Percentiles rank a stretch among this genome's conserved stretches.
phyloP scores from a whole-genome alignment of 73 alveolate species.

The Paramecium sonneborni region DNA sequence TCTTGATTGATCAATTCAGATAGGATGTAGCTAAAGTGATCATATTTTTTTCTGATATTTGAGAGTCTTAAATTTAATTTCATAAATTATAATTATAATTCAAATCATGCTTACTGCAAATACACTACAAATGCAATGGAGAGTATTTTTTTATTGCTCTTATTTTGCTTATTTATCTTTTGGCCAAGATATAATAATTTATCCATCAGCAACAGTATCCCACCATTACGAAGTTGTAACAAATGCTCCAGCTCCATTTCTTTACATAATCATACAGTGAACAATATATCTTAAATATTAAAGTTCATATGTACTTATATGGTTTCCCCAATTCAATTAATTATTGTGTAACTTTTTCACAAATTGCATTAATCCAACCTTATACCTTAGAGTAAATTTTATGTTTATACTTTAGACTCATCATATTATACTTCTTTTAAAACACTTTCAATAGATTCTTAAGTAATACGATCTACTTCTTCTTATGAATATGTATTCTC shows the following conservation, averaged over 20 bases:
- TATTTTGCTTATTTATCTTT: slow-evolving; percentile 51
- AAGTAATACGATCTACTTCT: slow-evolving; percentile 37
- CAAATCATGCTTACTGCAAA: slow-evolving; percentile 56
- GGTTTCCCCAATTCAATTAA: slow-evolving; percentile 47
- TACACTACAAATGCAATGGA: slow-evolving; percentile 50
- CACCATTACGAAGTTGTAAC: slow-evolving; percentile 58
- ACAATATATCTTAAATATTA: slow-evolving; percentile 11
- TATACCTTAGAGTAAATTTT: neutral
- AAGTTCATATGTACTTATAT: neutral
- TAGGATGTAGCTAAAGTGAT: neutral
- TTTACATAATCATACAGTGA: slow-evolving; percentile 52
- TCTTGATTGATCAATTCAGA: neutral
- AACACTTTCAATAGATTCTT: slow-evolving; percentile 28
- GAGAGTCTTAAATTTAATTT: neutral
- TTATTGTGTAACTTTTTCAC: slow-evolving; percentile 28
- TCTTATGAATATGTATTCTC: slow-evolving; percentile 53
- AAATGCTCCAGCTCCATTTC: slow-evolving; percentile 61
- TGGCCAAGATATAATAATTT: slow-evolving; percentile 40
- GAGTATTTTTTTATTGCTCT: slow-evolving; percentile 49
- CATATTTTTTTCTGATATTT: neutral
- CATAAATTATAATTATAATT: neutral
- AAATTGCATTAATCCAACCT: slow-evolving; percentile 44
- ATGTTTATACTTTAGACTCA: neutral
- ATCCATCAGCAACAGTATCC: slow-evolving; percentile 61
- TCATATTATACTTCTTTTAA: slow-evolving; percentile 28